Evolutionary conservation across 2,329 filamentous ascomycete species (phyloP), one percentile per base, ranked within the genome.

Genomic region (Diaporthe sp.): DNA sequence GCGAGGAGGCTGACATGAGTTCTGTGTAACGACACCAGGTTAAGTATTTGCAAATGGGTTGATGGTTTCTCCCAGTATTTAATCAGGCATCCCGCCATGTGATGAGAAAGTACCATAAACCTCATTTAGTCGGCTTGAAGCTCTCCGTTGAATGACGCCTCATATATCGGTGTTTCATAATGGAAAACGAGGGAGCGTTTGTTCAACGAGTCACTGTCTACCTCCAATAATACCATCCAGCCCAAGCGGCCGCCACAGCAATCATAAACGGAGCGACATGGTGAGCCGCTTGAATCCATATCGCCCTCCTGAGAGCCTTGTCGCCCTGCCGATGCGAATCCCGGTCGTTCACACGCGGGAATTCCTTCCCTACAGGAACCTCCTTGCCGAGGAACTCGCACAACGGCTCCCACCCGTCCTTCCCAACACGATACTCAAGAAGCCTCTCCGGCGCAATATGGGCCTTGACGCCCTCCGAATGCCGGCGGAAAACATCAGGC

Each of bases 341-440:
- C 30, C 69, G 71, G 61, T 74, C 74, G 22, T 75, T 75, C 25
- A 73, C 71, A n/a, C 61, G 72, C 8, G 74, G 74, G 38, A 75
- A 75, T 4, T 57, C 61, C 64, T 70, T 61, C 2, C 61, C 71
- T 4, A 17, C n/a, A 0, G 71, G 71, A 2, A 74, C 25, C 40
- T 72, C 55, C 64, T 58, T 74, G 5, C 57, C 71, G 5, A 73
- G 50, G 40, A 75, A 75, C 30, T 58, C 50, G 57, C 74, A 75
- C 30, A 74, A 64, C 8, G 74, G 74, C 45, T 52, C 74, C 74
- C 74, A 75, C 3, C 66, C 74, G 8, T 75, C 66, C 22, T 12
- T 10, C 0, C 61, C 61, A 4, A 67, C 42, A 2, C 42, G 42
- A n/a, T 50, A 67, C 61, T 25, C 42, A 8, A 67, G 61, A 3